Evolutionary conservation across 306 rosid genomes (phyloP), one percentile per base, ranked within the genome.

Genomic region (Trifolium repens): DNA sequence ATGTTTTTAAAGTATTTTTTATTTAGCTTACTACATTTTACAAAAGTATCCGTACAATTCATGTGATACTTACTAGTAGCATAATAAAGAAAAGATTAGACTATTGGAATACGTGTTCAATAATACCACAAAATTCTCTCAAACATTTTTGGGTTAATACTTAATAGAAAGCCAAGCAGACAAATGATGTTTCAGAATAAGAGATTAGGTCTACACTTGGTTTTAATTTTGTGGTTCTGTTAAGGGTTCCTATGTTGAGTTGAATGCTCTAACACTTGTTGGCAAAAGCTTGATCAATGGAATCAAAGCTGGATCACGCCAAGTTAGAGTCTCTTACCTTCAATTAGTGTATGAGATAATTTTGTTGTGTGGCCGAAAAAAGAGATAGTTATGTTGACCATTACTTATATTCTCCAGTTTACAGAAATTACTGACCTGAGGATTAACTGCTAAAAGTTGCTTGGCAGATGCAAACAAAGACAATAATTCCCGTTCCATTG

Each of bases 81-180:
- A 39, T 39, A 39, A 39, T 39, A 39, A 39, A 63, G 27, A 27
- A 46, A 70, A 74, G 68, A 49, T 53, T 57, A 35, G 27, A 47
- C 59, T 16, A 52, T 8, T 52, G 58, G 40, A 37, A 37, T 37
- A 67, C 53, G 50, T 27, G 69, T 26, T 68, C 42, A 35, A 75
- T 47, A 80, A 76, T 80, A 64, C 32, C 59, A 47, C 42, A 57
- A 44, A 52, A 67, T 30, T 30, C 47, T 39, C 69, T 43, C 49
- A 26, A 11, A 34, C 46, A 73, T 32, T 44, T 73, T 73, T 27
- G 27, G 13, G 13, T 24, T 30, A 35, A 40, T 58, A 15, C 34
- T 30, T 3, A 30, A 30, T 30, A 30, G 35, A 7, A 59, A 44
- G 43, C n/a, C 52, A 55, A 39, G 34, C 55, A 10, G 35, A 32